Conservation (phyloP, 805 yeast genomes). For the Peterozyma toletana region DNA sequence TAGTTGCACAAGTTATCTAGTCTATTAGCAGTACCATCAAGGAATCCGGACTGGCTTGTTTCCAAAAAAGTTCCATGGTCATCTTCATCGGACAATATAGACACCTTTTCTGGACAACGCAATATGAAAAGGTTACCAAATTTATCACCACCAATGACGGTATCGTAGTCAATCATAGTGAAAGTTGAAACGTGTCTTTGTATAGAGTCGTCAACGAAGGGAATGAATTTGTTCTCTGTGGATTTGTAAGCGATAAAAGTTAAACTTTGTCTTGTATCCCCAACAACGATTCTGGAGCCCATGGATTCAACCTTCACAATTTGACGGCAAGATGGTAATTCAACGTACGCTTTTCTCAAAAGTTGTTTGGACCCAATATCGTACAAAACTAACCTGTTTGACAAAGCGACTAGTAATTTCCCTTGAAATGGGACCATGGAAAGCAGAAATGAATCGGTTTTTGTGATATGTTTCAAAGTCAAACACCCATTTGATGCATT, state of each 20-base stretch:
- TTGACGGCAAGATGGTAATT: conserved; percentile 33
- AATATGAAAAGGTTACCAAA: conserved; percentile 75
- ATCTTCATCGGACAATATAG: conserved; percentile 45
- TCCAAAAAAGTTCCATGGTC: conserved; percentile 29
- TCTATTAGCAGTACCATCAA: conserved; percentile 49
- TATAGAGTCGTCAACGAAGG: conserved; percentile 64
- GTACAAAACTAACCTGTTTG: conserved; percentile 46
- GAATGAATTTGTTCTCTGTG: conserved; percentile 40
- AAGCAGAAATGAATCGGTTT: conserved; percentile 36
- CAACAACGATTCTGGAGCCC: conserved; percentile 56
- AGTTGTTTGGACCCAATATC: conserved; percentile 78
- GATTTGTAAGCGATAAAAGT: conserved; percentile 47
- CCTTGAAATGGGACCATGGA: conserved; percentile 53
- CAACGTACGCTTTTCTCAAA: conserved; percentile 53
- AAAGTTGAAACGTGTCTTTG: conserved; percentile 61
- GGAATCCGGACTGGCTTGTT: conserved; percentile 19
- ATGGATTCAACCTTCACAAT: conserved; percentile 49
- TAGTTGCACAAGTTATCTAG: conserved; percentile 48
- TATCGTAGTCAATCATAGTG: conserved; percentile 60
- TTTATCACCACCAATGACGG: conserved; percentile 79
- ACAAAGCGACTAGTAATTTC: conserved; percentile 51
- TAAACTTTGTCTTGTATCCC: conserved; percentile 67
- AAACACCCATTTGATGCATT: conserved; percentile 27
- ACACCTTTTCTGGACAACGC: conserved; percentile 46
- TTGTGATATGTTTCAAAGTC: conserved; percentile 53